Base-by-base conservation (phyloP, 2,329 filamentous ascomycete genomes). In the Zymoseptoria passerinii region DNA sequence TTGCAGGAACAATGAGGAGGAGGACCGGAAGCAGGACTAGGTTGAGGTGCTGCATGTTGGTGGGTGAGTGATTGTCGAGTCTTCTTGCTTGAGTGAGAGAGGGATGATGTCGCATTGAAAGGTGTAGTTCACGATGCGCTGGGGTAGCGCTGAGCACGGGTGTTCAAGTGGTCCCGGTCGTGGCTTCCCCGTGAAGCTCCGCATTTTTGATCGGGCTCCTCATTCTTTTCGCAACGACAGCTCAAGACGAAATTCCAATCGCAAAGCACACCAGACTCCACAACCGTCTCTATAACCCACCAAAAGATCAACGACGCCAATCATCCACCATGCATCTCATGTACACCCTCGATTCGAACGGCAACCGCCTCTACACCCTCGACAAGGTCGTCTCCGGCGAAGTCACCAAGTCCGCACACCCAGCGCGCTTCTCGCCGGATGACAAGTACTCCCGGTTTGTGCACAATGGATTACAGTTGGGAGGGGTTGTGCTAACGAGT, bases 391-490 rank as follows among this genome's bases (percentile, higher is more conserved):
- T 79, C 61, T 81, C 85, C 68, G 88, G 88, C 72, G 84, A 91
- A 73, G 90, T 96, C 71, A 95, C 92, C 75, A 96, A 95, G 82
- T 94, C 89, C 56, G 94, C 94, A 58, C 92, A 97, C 79, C 92
- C 94, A 52, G 94, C 94, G 50, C 84, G 94, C 67, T 99, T 97
- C 81, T 96, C 90, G 52, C 94, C 94, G 64, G 94, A 99, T 78
- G 94, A 99, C 82, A 96, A 96, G 82, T 97, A 95, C 83, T 96
- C 91, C 71, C 54, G 76, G 16, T 3, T 35, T n/a, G 20, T 29
- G n/a, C 6, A 49, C 19, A 9, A 23, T 27, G 9, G 18, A 19
- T 20, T 18, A 2, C 10, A 10, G 20, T n/a, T 48, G 16, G 16
- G 8, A 8, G 4, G 8, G 4, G 50, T 27, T 9, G 16, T 6